Conservation (phyloP, 2,329 filamentous ascomycete genomes). For the Phyllosticta paracitricarpa region DNA sequence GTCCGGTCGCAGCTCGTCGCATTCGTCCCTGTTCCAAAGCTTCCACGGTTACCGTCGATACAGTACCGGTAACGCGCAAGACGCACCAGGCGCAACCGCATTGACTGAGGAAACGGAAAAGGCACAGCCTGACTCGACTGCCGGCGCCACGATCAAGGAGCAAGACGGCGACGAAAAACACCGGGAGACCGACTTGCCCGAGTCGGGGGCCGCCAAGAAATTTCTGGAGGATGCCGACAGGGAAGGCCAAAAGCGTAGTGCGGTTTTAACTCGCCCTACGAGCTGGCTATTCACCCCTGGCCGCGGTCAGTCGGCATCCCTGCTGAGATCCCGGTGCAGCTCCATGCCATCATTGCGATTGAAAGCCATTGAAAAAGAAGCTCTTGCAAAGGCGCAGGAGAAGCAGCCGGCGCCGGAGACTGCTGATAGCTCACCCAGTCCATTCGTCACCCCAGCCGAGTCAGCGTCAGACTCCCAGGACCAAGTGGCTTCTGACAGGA, state of each 20-base stretch:
- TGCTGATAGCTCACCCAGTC: not conserved
- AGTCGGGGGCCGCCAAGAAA: not conserved
- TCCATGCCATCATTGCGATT: not conserved
- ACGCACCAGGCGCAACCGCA: slow-evolving; percentile 5
- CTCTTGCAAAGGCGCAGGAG: not conserved
- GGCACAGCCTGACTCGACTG: not conserved
- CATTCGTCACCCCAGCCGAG: not conserved
- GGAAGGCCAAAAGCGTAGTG: not conserved
- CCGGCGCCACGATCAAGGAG: not conserved
- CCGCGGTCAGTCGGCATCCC: not conserved
- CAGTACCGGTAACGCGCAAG: slow-evolving; percentile 7
- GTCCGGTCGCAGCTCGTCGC: not conserved
- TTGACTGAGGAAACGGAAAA: not conserved
- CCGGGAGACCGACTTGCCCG: not conserved
- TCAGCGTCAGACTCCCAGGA: not conserved
- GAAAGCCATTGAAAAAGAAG: not conserved
- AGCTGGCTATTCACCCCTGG: not conserved
- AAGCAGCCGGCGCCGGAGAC: not conserved
- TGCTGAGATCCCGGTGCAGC: not conserved
- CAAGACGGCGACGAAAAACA: not conserved
- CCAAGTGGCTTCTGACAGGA: not conserved
- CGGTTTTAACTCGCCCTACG: not conserved
- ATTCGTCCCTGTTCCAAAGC: not conserved
- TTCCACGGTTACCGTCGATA: slow-evolving; percentile 1
- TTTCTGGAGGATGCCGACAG: not conserved